phyloP scores from a whole-genome alignment of 139 green algal species.

The Closterium sp. region DNA sequence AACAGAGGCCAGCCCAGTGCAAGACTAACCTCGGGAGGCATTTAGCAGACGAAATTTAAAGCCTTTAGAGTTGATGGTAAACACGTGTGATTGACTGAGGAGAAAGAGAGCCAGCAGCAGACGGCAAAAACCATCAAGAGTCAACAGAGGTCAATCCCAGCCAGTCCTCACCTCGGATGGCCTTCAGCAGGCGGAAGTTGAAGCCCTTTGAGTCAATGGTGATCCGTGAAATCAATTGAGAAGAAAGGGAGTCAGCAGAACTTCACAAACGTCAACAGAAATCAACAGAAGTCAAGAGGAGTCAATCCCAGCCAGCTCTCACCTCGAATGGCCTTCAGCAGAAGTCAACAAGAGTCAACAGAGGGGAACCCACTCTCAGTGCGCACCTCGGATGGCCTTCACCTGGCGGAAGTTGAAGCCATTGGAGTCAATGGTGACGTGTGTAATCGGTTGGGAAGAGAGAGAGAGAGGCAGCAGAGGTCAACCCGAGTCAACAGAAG shows the following conservation, averaged over 20 bases:
- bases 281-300: neutral
- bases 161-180: neutral
- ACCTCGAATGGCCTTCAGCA: neutral
- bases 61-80: neutral
- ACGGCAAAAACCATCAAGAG: too few relatives aligned
- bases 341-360: too few relatives aligned
- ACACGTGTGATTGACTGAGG: too few relatives aligned
- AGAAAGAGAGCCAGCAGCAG: too few relatives aligned
- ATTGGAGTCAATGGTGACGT: conserved; percentile 16
- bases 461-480: too few relatives aligned
- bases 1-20: neutral
- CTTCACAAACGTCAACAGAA: too few relatives aligned
- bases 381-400: too few relatives aligned
- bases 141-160: neutral
- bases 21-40: neutral
- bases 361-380: too few relatives aligned
- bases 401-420: neutral
- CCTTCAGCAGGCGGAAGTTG: neutral
- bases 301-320: neutral
- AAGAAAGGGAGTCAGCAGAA: too few relatives aligned
- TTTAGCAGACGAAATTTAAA: neutral
- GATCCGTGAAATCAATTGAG: too few relatives aligned
- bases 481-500: neutral
- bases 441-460: too few relatives aligned
- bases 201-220: conserved; percentile 14